Base-by-base conservation (phyloP, 2,329 filamentous ascomycete genomes). In the Xylariaceae sp. region DNA sequence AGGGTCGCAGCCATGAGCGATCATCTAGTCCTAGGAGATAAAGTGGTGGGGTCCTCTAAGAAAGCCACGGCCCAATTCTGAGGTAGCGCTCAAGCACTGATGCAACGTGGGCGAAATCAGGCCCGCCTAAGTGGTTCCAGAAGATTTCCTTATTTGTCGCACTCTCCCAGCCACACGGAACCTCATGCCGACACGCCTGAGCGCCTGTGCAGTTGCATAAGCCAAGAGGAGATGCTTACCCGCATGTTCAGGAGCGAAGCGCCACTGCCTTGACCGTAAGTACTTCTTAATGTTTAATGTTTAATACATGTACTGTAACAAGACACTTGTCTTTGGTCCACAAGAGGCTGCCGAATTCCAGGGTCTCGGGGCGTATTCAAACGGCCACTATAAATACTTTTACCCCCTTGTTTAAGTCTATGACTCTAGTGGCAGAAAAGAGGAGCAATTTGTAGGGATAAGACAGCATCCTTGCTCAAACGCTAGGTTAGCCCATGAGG, bases 111-210 rank as follows among this genome's bases (percentile, higher is more conserved):
- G n/a, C 26, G n/a, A 46, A 40, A 35, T n/a, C 10, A 29, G 53
- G 29, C 40, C 53, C 53, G 53, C 53, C 27, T 36, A 6, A 29
- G 16, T 33, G 37, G 45, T 53, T 57, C 53, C 44, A 57, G 53
- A 57, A 57, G 44, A 13, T 53, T 48, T 50, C 50, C 40, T 13
- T 15, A 53, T 41, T 23, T 36, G 40, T 53, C 35, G 37, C 37
- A 27, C 44, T 35, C 42, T 33, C 26, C 41, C 35, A 15, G 23
- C 16, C 23, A 26, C 13, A 46, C 23, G 30, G 41, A 39, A 29
- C 44, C 18, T 40, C 20, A 15, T 20, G 16, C 8, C 27, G 6
- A 35, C 16, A n/a, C 27, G 30, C 11, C 16, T 39, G 26, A 18
- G 24, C 4, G 30, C 4, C 18, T 13, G 26, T 10, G 6, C 9